Evolutionary conservation across 768 basidiomycete species (phyloP), one percentile per base, ranked within the genome.

Genomic region (Psilocybe azurescens): DNA sequence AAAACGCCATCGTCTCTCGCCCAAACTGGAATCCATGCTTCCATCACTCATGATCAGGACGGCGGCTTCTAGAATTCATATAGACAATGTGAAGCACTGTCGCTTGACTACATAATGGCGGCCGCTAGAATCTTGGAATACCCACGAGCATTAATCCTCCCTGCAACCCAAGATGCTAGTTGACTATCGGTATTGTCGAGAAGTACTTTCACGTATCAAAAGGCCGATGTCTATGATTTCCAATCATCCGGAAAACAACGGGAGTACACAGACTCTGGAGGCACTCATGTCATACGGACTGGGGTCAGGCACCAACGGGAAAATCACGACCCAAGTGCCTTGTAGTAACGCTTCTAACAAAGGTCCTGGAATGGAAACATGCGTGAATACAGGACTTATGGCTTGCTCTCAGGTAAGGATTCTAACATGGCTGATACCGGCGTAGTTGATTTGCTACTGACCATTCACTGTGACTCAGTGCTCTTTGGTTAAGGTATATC

Each of bases 231-330:
- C 69, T 38, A 56, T 64, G 16, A 67, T 71, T 58, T 52, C 60
- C 36, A 57, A 51, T 47, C 55, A 57, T 44, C 32, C 39, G 36
- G 52, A 63, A 38, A 49, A 41, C 28, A 61, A 58, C 41, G 47
- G 55, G 14, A 66, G 63, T 38, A 56, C 53, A 6, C 56, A 65
- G 28, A 67, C 71, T 3, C 57, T 76, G 28, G 72, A 74, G 55
- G 62, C 62, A 3, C 72, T 66, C 52, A 67, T 72, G 66, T 69
- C 73, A 3, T 74, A 73, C 62, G 71, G 74, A 18, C 52, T 77
- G 16, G 75, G 76, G 4, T 73, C 75, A n/a, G 64, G 62, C 16
- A 4, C 48, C 2, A 57, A 64, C 60, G 67, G 65, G 20, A 64
- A 53, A 47, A 39, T 60, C 10, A 53, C 61, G 7, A 61, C 64